These are phyloP conservation scores for Trichosporon ovoides DNA, from an alignment of 1,284 basidiomycete genomes.

Conservation along the genomic window DNA sequence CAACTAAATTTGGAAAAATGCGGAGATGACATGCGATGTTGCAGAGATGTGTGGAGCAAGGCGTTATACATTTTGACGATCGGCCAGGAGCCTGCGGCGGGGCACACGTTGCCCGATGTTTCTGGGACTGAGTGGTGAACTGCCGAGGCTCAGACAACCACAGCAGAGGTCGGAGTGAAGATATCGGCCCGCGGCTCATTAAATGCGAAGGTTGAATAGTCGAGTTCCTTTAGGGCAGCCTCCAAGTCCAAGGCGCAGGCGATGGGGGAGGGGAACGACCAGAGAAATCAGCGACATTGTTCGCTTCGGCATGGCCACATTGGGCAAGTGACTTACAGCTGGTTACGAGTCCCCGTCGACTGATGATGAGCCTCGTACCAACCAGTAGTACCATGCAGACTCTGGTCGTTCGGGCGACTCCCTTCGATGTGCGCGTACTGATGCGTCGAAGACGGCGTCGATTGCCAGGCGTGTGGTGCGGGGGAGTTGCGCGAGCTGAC, in stretches of 20 bases:
- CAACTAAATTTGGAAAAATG: too few relatives aligned
- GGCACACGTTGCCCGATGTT: neutral
- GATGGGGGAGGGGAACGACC: neutral
- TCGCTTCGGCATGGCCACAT: neutral
- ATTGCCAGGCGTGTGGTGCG: neutral
- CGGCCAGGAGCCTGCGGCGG: too few relatives aligned
- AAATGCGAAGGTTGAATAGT: neutral
- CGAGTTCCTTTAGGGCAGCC: neutral
- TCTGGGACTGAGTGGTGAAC: neutral
- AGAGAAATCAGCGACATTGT: slow-evolving; percentile 1
- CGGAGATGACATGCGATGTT: too few relatives aligned
- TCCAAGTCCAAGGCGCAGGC: neutral
- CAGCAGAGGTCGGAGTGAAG: neutral
- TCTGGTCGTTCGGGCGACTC: neutral
- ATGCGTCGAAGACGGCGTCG: neutral
- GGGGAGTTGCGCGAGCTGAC: neutral
- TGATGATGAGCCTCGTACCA: slow-evolving; percentile 5
- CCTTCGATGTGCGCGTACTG: neutral
- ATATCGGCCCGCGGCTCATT: neutral
- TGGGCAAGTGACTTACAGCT: neutral
- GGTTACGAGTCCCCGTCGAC: neutral
- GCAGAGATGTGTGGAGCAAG: too few relatives aligned
- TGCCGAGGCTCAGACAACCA: neutral
- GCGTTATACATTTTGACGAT: too few relatives aligned
- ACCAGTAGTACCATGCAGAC: neutral